Base-by-base conservation (phyloP, 2,329 filamentous ascomycete species). In the Myrmaecium sp. region DNA sequence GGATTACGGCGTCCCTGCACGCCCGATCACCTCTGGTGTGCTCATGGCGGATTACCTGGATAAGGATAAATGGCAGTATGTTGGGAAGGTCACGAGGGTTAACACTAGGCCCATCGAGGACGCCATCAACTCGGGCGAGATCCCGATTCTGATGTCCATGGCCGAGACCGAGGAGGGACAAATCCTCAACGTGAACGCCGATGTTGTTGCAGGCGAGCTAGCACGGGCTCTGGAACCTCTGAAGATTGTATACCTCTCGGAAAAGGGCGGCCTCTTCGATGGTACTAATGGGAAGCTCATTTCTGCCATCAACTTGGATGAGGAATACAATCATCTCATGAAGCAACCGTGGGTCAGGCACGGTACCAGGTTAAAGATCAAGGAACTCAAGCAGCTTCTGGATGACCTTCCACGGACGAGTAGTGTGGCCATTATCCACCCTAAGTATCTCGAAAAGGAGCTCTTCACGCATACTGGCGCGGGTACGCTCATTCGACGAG, bases 201-300 rank as follows among this genome's bases (percentile, higher is more conserved):
- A 98, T 53, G 86, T 94, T 34, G 86, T 86, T 18, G 89, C 89
- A 16, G 84, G 84, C 37, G 86, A 94, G 58, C 64, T 98, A 33
- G 86, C 89, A 14, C 74, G 81, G 33, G 72, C 79, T 30, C 62
- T 98, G 28, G 75, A 95, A 55, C 89, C 89, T 14, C 61, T 95
- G 43, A 98, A 98, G 70, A 86, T 95, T 34, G 84, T 98, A 33
- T 98, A 94, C 51, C 66, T 95, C n/a, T 91, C 83, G 4, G 89
- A 98, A 60, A 95, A 95, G 66, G 89, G 89, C 26, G 89, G 86
- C 5, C 60, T 98, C 17, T 92, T 93, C 57, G 82, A 95, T 48
- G 84, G 83, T 32, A 80, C 92, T 36, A 80, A 75, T n/a, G 78
- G 77, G 32, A 76, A 86, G 61, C 92, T 93, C 61, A 95, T 95